Conservation (phyloP, 108 stramenopile species). For the Phaeodactylum tricornutum region DNA sequence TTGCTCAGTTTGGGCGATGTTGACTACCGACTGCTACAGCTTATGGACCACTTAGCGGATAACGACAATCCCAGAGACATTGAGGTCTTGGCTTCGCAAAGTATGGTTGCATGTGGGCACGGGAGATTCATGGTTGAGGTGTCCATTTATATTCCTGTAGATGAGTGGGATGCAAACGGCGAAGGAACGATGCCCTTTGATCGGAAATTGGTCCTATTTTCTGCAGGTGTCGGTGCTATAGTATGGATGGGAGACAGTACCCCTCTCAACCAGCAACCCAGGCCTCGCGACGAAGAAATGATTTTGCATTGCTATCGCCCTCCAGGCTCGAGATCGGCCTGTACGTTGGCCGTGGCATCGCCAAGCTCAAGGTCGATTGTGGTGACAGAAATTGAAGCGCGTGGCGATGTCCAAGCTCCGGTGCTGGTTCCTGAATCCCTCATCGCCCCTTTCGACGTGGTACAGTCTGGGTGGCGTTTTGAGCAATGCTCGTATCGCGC, state of each 20-base stretch:
- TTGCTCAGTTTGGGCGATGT: conserved; percentile 17
- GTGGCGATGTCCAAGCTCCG: conserved; percentile 1
- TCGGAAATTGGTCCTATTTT: conserved; percentile 33
- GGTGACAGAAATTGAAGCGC: background rate
- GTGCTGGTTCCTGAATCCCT: no score
- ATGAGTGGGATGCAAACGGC: conserved; percentile 8
- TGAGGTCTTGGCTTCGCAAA: conserved; percentile 19
- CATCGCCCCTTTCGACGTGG: no score
- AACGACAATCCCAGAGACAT: no score
- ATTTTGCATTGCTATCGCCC: conserved; percentile 3
- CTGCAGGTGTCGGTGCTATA: conserved; percentile 22
- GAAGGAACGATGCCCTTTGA: conserved; percentile 7
- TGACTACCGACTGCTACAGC: conserved; percentile 9
- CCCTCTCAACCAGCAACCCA: background rate
- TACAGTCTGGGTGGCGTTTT: no score
- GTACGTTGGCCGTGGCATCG: conserved; percentile 1
- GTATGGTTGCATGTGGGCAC: conserved; percentile 39
- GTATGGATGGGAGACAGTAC: conserved; percentile 33
- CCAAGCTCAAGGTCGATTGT: background rate
- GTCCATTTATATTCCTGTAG: conserved; percentile 14
- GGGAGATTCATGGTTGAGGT: conserved; percentile 44
- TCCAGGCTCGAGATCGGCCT: background rate
- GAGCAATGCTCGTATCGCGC: no score
- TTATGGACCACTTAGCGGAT: conserved; percentile 12
- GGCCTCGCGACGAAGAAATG: conserved; percentile 9